Conservation (phyloP, 371 early-diverging fungal genomes). For the Actinomortierella ambigua region DNA sequence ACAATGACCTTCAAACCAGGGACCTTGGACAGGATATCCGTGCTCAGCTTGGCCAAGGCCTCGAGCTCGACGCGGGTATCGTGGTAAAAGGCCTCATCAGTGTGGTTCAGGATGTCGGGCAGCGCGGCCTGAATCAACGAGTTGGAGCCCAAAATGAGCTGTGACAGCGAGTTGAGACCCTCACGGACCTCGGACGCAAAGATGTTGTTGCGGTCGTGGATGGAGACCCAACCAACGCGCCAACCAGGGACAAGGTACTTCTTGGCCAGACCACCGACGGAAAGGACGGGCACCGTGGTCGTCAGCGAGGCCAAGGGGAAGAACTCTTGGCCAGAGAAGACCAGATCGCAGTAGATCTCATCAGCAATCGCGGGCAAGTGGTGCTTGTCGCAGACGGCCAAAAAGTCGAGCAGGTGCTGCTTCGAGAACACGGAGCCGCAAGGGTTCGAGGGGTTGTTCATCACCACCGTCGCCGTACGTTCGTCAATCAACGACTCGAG, state of each 20-base stretch:
- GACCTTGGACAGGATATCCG: slow-evolving; percentile 64
- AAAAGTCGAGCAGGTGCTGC: slow-evolving; percentile 72
- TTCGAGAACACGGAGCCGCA: slow-evolving; percentile 88
- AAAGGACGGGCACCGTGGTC: slow-evolving; percentile 79
- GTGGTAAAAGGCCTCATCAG: slow-evolving; percentile 73
- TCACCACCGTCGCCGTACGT: slow-evolving; percentile 78
- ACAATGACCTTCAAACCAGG: slow-evolving; percentile 77
- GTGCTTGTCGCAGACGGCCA: slow-evolving; percentile 76
- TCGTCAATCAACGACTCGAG: slow-evolving; percentile 82
- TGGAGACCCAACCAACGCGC: slow-evolving; percentile 89
- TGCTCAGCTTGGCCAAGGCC: slow-evolving; percentile 71
- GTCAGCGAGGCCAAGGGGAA: slow-evolving; percentile 78
- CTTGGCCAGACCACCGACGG: slow-evolving; percentile 91
- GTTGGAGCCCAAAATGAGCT: slow-evolving; percentile 85
- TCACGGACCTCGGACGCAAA: slow-evolving; percentile 66
- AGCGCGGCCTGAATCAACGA: slow-evolving; percentile 79
- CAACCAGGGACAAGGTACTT: slow-evolving; percentile 92
- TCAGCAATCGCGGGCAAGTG: slow-evolving; percentile 88
- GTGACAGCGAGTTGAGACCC: slow-evolving; percentile 73
- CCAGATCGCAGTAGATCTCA: slow-evolving; percentile 93
- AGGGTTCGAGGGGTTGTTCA: slow-evolving; percentile 93
- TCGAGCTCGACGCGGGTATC: slow-evolving; percentile 73
- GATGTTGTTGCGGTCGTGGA: slow-evolving; percentile 73
- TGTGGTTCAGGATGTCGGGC: slow-evolving; percentile 76
- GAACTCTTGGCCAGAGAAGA: slow-evolving; percentile 71